Conservation (phyloP, 2,329 filamentous ascomycete species). For the Coniella lustricola region DNA sequence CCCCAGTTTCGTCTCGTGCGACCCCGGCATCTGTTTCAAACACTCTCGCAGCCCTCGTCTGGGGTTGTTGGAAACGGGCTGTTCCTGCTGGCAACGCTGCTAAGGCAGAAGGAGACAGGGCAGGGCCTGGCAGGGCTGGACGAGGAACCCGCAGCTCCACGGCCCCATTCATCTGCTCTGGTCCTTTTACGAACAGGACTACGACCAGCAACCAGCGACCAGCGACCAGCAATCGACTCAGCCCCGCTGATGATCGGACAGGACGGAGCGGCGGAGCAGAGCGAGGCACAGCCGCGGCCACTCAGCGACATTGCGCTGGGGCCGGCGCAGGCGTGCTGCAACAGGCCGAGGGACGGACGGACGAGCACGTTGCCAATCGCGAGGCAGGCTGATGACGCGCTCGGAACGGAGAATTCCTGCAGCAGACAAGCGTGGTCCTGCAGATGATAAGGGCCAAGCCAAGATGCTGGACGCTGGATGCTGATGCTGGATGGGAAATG, state of each 20-base stretch:
- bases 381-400: background rate
- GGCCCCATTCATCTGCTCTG: too few species aligned
- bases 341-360: background rate
- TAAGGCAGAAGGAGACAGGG: too few species aligned
- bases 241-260: too few species aligned
- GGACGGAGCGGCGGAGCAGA: background rate
- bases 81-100: too few species aligned
- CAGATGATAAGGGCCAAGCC: slow-evolving; percentile 1
- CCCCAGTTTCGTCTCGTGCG: slow-evolving; percentile 13
- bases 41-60: slow-evolving; percentile 1
- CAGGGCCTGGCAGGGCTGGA: too few species aligned
- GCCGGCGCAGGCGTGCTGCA: background rate
- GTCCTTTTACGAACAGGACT: too few species aligned
- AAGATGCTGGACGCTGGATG: too few species aligned
- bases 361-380: background rate
- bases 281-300: background rate
- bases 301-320: background rate
- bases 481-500: background rate
- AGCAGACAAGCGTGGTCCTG: slow-evolving; percentile 6
- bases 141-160: too few species aligned
- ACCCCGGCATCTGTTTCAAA: slow-evolving; percentile 14
- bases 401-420: slow-evolving; percentile 6
- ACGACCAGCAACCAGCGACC: too few species aligned
- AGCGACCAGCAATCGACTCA: too few species aligned
- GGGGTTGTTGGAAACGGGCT: background rate